Evolutionary conservation across 176 grass and related monocot species (phyloP), one percentile per base, ranked within the genome.

Genomic region (Avena sativa): DNA sequence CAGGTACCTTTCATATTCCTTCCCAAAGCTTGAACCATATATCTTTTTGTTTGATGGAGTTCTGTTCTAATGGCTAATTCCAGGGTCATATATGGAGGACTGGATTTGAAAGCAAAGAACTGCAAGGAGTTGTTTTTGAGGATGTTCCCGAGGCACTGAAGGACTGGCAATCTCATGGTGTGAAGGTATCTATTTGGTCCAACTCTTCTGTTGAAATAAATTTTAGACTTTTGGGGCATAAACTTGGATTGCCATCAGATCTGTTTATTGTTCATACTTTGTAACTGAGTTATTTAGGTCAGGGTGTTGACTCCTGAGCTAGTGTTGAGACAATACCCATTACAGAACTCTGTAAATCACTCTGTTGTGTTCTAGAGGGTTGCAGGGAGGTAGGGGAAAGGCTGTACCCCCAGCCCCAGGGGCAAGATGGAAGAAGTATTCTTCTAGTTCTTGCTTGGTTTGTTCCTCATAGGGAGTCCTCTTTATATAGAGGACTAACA

Each of bases 11-110:
- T 71, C 26, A 74, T 17, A 40, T 80, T 60, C 62, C 82, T 68
- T 66, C 32, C 76, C 8, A 52, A 12, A 74, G 28, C 3, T 85
- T 60, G 81, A 76, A 81, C 25, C 78, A 82, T 88, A 71, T 62
- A 25, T 65, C 64, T 66, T 23, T 80, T 71, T 26, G 3, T 72
- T 55, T 3, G 4, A 19, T 84, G 75, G 81, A 55, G 78, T 63
- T 83, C 12, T 52, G 19, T 52, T 89, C 67, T 78, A 46, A 79
- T 75, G 79, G 70, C 16, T 82, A 47, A 74, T 88, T 90, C 85
- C 90, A 98, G 96, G 96, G 96, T 62, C 96, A 96, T 87, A 96
- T 98, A 91, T 98, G 96, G 96, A 92, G 93, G 87, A 93, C 88
- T 85, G 93, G 96, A 57, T 98, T 91, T 88, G 87, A 93, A 90